Conservation (phyloP, 805 yeast species). For the Cyberlindnera japonica region DNA sequence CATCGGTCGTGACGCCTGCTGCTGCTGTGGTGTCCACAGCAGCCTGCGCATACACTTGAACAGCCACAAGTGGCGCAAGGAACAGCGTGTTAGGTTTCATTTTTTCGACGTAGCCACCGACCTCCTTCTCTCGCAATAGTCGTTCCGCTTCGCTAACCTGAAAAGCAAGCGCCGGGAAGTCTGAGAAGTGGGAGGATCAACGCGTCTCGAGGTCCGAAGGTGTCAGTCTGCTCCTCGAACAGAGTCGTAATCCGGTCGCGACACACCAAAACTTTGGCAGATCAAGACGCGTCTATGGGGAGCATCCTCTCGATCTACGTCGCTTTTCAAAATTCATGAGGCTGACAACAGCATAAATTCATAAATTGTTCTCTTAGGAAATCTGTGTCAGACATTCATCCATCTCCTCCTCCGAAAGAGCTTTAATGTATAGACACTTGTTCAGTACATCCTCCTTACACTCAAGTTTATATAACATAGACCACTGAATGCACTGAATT, state of each 20-base stretch:
- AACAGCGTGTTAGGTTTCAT: neutral
- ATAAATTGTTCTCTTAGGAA: too few species aligned
- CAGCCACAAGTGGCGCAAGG: neutral
- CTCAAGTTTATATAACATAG: conserved; percentile 57
- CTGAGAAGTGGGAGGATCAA: neutral
- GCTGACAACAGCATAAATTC: too few species aligned
- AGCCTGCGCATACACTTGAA: neutral
- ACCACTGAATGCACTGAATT: conserved; percentile 82
- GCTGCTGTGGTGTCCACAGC: neutral
- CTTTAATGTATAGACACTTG: conserved; percentile 77
- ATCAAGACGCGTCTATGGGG: too few species aligned
- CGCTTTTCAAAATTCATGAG: too few species aligned
- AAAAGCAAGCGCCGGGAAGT: too few species aligned
- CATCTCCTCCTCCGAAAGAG: conserved; percentile 73
- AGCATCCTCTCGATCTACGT: too few species aligned
- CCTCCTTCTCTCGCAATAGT: too few species aligned
- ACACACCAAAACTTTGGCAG: too few species aligned
- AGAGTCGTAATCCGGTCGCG: too few species aligned
- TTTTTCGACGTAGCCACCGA: neutral
- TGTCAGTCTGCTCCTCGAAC: neutral
- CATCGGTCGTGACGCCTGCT: conserved; percentile 4
- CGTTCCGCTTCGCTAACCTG: neutral
- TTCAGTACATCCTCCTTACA: conserved; percentile 64
- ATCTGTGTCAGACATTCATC: conserved; percentile 30
- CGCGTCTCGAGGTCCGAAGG: neutral